Conservation (phyloP, 1,284 basidiomycete species). For the Heterobasidion annosum region DNA sequence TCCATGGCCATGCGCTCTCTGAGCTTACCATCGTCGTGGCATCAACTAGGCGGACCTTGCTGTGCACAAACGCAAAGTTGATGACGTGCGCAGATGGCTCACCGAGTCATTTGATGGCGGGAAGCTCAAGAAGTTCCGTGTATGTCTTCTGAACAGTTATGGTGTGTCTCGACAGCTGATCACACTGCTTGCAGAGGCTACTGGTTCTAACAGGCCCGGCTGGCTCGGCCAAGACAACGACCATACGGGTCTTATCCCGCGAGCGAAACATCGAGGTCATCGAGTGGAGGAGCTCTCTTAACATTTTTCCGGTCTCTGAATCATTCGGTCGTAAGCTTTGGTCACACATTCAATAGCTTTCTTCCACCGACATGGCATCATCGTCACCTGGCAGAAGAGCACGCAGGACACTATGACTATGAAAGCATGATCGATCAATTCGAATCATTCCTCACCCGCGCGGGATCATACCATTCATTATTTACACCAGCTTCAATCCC, state of each 20-base stretch:
- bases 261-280: constrained; percentile 77
- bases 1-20: neutral
- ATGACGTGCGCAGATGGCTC: constrained; percentile 82
- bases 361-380: neutral
- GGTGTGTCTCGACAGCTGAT: neutral
- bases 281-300: constrained; percentile 70
- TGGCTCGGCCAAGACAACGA: constrained; percentile 87
- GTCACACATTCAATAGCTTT: neutral
- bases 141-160: constrained; percentile 27
- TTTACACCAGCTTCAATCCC: constrained; percentile 21
- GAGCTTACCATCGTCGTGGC: neutral
- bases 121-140: constrained; percentile 70
- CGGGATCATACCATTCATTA: constrained; percentile 55
- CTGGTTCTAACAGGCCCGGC: constrained; percentile 85
- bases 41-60: constrained; percentile 65
- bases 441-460: constrained; percentile 68
- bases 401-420: constrained; percentile 13
- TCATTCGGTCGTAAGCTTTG: neutral
- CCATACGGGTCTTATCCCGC: constrained; percentile 64
- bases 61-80: constrained; percentile 83
- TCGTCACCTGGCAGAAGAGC: neutral
- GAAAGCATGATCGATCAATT: constrained; percentile 72
- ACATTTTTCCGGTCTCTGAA: neutral
- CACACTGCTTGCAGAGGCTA: constrained; percentile 48
- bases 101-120: constrained; percentile 73